Conservation (phyloP, 2,329 filamentous ascomycete genomes). For the Aspergillus fumigatus region DNA sequence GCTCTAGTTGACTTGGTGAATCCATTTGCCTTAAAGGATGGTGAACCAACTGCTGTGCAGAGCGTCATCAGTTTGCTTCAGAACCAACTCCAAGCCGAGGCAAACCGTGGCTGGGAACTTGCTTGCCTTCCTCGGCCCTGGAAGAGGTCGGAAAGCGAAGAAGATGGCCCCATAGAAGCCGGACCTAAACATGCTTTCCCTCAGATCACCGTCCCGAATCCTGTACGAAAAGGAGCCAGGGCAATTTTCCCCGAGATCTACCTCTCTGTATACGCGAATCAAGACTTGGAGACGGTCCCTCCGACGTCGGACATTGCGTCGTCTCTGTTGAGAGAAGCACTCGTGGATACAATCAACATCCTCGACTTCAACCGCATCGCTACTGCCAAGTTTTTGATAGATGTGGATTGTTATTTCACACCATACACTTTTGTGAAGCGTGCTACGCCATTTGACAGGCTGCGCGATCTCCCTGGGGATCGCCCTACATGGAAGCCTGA, state of each 20-base stretch:
- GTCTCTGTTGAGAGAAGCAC: slow-evolving; percentile 75
- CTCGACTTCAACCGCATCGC: slow-evolving; percentile 88
- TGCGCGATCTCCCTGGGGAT: slow-evolving; percentile 61
- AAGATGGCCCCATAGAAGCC: slow-evolving; percentile 56
- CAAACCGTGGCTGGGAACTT: slow-evolving; percentile 69
- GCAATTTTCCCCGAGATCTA: slow-evolving; percentile 88
- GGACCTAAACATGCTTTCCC: slow-evolving; percentile 73
- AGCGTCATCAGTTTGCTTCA: slow-evolving; percentile 80
- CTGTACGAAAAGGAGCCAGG: slow-evolving; percentile 67
- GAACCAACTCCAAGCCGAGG: slow-evolving; percentile 76
- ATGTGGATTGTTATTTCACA: slow-evolving; percentile 91
- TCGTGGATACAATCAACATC: slow-evolving; percentile 90
- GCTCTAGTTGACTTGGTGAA: slow-evolving; percentile 81
- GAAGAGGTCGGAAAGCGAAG: slow-evolving; percentile 37
- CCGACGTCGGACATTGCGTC: slow-evolving; percentile 70
- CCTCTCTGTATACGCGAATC: slow-evolving; percentile 84
- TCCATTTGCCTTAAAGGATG: slow-evolving; percentile 64
- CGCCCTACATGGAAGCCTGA: slow-evolving; percentile 92
- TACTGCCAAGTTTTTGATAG: slow-evolving; percentile 83
- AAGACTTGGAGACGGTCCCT: slow-evolving; percentile 86
- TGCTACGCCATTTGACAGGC: slow-evolving; percentile 84
- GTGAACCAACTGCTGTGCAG: slow-evolving; percentile 59
- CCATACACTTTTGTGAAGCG: slow-evolving; percentile 88
- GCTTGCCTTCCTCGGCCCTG: slow-evolving; percentile 57
- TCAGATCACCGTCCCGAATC: slow-evolving; percentile 66